Conservation (phyloP, 1,284 basidiomycete genomes). For the Cryptococcus floricola region DNA sequence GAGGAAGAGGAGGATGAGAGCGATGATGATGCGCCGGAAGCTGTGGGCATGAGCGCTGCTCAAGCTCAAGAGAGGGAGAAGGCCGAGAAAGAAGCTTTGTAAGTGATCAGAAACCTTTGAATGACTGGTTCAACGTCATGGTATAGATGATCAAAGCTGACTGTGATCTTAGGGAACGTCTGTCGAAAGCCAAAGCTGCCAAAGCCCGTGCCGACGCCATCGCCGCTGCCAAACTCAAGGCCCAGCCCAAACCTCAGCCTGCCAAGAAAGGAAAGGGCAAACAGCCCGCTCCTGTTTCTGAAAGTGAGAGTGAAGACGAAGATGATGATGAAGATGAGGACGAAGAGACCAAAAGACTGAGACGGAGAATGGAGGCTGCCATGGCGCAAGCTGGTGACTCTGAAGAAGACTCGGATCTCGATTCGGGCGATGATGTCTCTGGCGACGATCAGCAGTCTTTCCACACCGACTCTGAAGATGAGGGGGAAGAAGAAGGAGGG, state of each 20-base stretch:
- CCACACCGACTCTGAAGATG: conserved; percentile 23
- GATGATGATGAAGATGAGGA: conserved; percentile 23
- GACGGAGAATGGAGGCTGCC: conserved; percentile 24
- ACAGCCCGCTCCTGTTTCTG: background rate
- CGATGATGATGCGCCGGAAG: conserved; percentile 40
- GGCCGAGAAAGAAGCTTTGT: conserved; percentile 16
- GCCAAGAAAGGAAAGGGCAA: background rate
- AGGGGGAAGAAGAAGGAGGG: conserved; percentile 15
- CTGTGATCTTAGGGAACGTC: background rate
- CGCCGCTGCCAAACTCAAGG: background rate
- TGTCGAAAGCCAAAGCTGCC: background rate
- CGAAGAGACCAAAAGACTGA: conserved; percentile 19
- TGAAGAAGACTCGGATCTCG: conserved; percentile 8
- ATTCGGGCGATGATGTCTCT: conserved; percentile 12
- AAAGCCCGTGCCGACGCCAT: background rate
- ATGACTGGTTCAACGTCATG: background rate
- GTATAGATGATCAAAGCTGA: background rate
- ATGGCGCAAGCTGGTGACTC: conserved; percentile 27
- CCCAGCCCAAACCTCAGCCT: too few relatives aligned
- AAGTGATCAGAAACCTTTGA: conserved; percentile 1
- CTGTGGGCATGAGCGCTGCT: conserved; percentile 26
- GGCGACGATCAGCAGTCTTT: conserved; percentile 15
- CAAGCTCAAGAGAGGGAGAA: conserved; percentile 10
- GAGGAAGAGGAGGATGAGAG: conserved; percentile 16
- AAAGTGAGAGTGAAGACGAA: conserved; percentile 9